Evolutionary conservation across 2,329 filamentous ascomycete genomes (phyloP).

Genomic region (Atkinsonella hypoxylon): DNA sequence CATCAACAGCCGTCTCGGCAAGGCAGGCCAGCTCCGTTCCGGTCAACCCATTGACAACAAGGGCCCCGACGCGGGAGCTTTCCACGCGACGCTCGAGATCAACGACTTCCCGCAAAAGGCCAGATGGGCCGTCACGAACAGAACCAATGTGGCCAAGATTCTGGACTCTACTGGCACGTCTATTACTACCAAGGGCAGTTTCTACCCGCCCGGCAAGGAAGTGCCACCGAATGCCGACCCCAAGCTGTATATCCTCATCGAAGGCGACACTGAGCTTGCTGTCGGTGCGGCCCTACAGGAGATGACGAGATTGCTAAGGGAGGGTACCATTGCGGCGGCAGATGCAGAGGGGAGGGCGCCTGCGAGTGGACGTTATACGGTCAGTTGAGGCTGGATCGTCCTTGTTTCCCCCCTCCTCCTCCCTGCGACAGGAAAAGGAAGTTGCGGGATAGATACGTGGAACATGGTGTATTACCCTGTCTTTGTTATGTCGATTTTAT

Average conservation of each 20-base stretch:
- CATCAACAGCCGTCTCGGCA: slow-evolving; percentile 83
- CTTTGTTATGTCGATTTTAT: too few relatives aligned
- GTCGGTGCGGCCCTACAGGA: slow-evolving; percentile 87
- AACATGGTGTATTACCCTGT: neutral
- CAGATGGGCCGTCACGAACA: slow-evolving; percentile 95
- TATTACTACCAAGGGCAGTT: slow-evolving; percentile 94
- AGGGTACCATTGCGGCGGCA: slow-evolving; percentile 79
- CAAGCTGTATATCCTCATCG: slow-evolving; percentile 96
- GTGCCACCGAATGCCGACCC: slow-evolving; percentile 63
- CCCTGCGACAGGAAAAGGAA: too few relatives aligned
- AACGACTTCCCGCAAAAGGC: slow-evolving; percentile 99
- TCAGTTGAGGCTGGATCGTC: slow-evolving; percentile 42
- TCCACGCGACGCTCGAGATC: slow-evolving; percentile 95
- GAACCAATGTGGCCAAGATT: slow-evolving; percentile 97
- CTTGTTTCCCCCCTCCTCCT: too few relatives aligned
- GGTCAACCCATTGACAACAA: slow-evolving; percentile 98
- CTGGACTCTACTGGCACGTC: slow-evolving; percentile 88
- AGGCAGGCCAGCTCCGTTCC: slow-evolving; percentile 77
- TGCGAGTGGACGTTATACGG: slow-evolving; percentile 72
- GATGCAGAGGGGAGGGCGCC: slow-evolving; percentile 76
- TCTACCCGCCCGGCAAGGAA: slow-evolving; percentile 72
- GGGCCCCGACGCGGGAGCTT: slow-evolving; percentile 90
- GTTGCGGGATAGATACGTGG: too few relatives aligned
- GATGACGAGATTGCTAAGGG: slow-evolving; percentile 74
- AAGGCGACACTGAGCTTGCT: slow-evolving; percentile 88